Conservation (phyloP, 805 yeast species). For the Cyberlindnera xylosilytica region DNA sequence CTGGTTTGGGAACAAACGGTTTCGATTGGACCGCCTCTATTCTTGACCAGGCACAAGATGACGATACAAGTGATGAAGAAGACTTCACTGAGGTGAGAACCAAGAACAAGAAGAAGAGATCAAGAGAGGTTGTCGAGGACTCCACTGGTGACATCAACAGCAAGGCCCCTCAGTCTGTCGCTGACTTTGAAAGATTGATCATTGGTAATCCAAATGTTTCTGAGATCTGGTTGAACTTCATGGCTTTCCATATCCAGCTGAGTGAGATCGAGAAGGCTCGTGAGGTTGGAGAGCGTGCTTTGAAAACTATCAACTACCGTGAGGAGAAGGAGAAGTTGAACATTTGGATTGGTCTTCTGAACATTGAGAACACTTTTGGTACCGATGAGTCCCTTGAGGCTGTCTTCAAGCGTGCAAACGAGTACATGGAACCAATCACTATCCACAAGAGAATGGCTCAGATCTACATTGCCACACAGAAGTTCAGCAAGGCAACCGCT, state of each 20-base stretch:
- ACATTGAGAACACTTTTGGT: slow-evolving; percentile 93
- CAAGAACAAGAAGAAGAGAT: slow-evolving; percentile 42
- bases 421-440: slow-evolving; percentile 83
- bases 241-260: slow-evolving; percentile 95
- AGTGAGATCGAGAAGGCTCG: slow-evolving; percentile 95
- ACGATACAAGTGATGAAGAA: slow-evolving; percentile 49
- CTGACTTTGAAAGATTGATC: slow-evolving; percentile 88
- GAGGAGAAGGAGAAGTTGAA: slow-evolving; percentile 92
- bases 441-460: slow-evolving; percentile 79
- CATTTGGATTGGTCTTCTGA: slow-evolving; percentile 92
- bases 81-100: slow-evolving; percentile 42
- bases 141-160: slow-evolving; percentile 80
- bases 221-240: slow-evolving; percentile 93
- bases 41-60: slow-evolving; percentile 72
- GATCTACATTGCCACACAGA: slow-evolving; percentile 73
- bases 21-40: slow-evolving; percentile 96
- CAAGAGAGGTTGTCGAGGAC: slow-evolving; percentile 55
- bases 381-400: slow-evolving; percentile 76
- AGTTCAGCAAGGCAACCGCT: slow-evolving; percentile 64
- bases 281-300: slow-evolving; percentile 88
- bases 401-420: slow-evolving; percentile 78
- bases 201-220: slow-evolving; percentile 94
- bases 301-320: slow-evolving; percentile 83
- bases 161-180: slow-evolving; percentile 85
- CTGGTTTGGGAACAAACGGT: slow-evolving; percentile 78